Percentiles rank a stretch among this genome's conserved stretches.
These are phyloP conservation scores for Neonectria sp. DNA, from an alignment of 2,329 filamentous ascomycete species.

Conservation along the genomic window DNA sequence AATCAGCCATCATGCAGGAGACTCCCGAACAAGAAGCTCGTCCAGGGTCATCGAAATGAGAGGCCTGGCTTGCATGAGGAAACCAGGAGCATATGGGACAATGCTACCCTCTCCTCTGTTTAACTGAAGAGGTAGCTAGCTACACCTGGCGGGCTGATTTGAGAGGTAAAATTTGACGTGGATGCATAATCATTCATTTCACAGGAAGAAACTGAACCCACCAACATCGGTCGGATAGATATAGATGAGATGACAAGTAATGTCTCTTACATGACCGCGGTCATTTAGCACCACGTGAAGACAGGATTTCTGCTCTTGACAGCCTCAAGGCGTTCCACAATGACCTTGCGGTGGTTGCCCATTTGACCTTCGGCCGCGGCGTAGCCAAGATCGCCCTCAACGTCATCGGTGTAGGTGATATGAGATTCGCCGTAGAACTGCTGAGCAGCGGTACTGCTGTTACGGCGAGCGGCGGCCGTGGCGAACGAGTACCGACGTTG, in stretches of 20 bases:
- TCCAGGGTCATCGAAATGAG: conserved; percentile 24
- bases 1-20: conserved; percentile 37
- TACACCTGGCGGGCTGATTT: not conserved
- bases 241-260: conserved; percentile 16
- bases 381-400: conserved; percentile 94
- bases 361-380: conserved; percentile 96
- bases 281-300: conserved; percentile 91
- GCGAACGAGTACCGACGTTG: conserved; percentile 70
- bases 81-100: conserved; percentile 19
- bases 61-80: conserved; percentile 11
- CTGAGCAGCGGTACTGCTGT: conserved; percentile 67
- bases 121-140: not conserved
- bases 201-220: not conserved
- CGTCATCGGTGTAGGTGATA: conserved; percentile 79
- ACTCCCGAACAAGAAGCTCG: conserved; percentile 33
- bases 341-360: conserved; percentile 91
- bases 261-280: conserved; percentile 7
- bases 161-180: not conserved
- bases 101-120: conserved; percentile 29
- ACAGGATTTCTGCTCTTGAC: conserved; percentile 97
- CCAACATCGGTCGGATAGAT: conserved; percentile 2
- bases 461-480: conserved; percentile 62
- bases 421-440: conserved; percentile 67
- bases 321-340: conserved; percentile 95
- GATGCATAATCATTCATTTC: not conserved